Conservation (phyloP, 2,329 filamentous ascomycete species). For the Parafenestella ontariensis region DNA sequence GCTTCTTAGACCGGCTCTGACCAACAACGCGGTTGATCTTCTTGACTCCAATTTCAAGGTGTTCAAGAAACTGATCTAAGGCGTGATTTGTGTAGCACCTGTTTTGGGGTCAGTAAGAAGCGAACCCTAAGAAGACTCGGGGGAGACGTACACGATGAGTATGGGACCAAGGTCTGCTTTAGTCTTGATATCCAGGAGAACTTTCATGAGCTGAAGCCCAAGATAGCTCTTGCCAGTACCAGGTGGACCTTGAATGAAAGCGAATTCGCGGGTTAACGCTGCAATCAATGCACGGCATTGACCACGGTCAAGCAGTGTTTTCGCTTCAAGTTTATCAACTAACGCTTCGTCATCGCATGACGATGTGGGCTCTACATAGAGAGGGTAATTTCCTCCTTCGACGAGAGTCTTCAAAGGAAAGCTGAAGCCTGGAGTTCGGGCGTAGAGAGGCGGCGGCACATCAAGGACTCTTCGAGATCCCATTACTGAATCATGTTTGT, state of each 20-base stretch:
- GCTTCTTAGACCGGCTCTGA: constrained; percentile 60
- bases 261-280: constrained; percentile 61
- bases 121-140: not conserved
- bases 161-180: constrained; percentile 54
- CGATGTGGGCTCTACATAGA: constrained; percentile 11
- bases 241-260: constrained; percentile 73
- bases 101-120: not conserved
- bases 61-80: constrained; percentile 64
- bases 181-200: constrained; percentile 56
- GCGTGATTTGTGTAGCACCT: constrained; percentile 2
- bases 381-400: constrained; percentile 11
- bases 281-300: constrained; percentile 61
- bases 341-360: constrained; percentile 23
- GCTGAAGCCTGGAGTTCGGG: constrained; percentile 23
- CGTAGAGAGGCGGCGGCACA: constrained; percentile 38
- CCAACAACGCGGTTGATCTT: constrained; percentile 68
- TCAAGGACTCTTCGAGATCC: constrained; percentile 3
- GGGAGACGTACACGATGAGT: constrained; percentile 42
- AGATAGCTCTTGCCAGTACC: constrained; percentile 73
- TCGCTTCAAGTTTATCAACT: constrained; percentile 16
- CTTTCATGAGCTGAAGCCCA: constrained; percentile 66
- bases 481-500: constrained; percentile 7
- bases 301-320: constrained; percentile 56
- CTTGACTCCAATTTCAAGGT: constrained; percentile 56
- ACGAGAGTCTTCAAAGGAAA: constrained; percentile 29